These are phyloP conservation scores for Fusarium neocosmosporiellum DNA, from an alignment of 2,329 filamentous ascomycete species.

Conservation along the genomic window DNA sequence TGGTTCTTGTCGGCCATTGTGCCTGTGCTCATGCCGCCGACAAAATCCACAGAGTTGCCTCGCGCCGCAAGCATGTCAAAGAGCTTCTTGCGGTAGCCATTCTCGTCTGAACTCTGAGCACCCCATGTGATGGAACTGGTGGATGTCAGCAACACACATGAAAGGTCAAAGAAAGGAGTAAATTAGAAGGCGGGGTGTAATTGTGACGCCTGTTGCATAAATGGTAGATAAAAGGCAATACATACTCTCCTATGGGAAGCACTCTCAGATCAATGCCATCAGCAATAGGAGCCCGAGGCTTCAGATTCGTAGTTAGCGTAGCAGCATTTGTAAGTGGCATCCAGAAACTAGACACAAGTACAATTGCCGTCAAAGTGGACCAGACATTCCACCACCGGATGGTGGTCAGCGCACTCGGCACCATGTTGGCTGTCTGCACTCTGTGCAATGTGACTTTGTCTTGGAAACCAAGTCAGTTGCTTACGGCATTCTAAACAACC, in stretches of 20 bases:
- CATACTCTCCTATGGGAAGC: neutral
- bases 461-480: neutral
- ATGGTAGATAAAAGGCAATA: neutral
- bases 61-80: neutral
- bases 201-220: neutral
- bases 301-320: neutral
- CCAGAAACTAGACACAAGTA: neutral
- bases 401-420: neutral
- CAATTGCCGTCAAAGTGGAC: neutral
- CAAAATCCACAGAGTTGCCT: conserved; percentile 6
- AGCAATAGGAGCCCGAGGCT: neutral
- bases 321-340: neutral
- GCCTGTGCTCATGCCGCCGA: neutral
- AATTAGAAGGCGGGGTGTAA: neutral
- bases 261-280: neutral
- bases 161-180: neutral
- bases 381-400: neutral
- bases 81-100: conserved; percentile 6
- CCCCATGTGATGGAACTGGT: conserved; percentile 6
- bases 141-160: neutral
- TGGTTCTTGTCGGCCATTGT: neutral
- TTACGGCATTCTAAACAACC: neutral
- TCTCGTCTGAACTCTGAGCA: conserved; percentile 2
- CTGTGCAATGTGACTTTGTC: neutral
- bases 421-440: neutral